These are phyloP conservation scores for Yamadazyma kanchanaburiensis DNA, from an alignment of 1,139 yeast species.

Conservation along the genomic window DNA sequence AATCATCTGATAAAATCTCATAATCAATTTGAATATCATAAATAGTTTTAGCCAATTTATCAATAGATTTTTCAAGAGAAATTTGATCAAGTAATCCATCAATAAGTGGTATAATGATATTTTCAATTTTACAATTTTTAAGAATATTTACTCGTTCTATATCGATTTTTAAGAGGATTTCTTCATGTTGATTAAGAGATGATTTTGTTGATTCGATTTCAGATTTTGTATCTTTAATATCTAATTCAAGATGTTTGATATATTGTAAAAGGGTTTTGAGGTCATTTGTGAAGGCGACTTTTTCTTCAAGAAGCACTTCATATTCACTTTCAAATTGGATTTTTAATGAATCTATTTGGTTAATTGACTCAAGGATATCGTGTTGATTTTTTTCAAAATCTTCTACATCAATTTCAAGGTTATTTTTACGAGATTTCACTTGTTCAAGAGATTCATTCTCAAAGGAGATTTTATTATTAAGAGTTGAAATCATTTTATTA, in stretches of 20 bases:
- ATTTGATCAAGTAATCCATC: slow-evolving; percentile 54
- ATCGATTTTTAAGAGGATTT: slow-evolving; percentile 51
- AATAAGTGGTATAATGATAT: slow-evolving; percentile 59
- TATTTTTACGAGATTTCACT: slow-evolving; percentile 41
- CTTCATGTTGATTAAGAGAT: slow-evolving; percentile 42
- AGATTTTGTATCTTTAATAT: slow-evolving; percentile 31
- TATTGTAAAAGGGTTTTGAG: slow-evolving; percentile 25
- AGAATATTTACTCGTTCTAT: slow-evolving; percentile 60
- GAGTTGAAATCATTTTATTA: slow-evolving; percentile 56
- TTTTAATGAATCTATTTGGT: slow-evolving; percentile 30
- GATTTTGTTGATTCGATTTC: slow-evolving; percentile 28
- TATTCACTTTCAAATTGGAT: slow-evolving; percentile 50
- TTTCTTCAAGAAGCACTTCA: slow-evolving; percentile 42
- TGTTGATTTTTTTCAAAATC: slow-evolving; percentile 31
- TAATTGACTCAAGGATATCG: slow-evolving; percentile 27
- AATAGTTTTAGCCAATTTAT: slow-evolving; percentile 36
- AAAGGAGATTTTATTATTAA: slow-evolving; percentile 61
- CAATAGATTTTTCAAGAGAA: slow-evolving; percentile 43
- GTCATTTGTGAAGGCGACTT: slow-evolving; percentile 19
- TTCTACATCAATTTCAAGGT: slow-evolving; percentile 28
- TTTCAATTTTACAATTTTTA: slow-evolving; percentile 74
- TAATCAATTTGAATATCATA: slow-evolving; percentile 58
- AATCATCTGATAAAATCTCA: slow-evolving; percentile 42
- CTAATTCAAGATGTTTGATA: slow-evolving; percentile 25
- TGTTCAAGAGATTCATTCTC: slow-evolving; percentile 57